Evolutionary conservation across 805 yeast species (phyloP).

Genomic region (Yamadazyma endophytica): DNA sequence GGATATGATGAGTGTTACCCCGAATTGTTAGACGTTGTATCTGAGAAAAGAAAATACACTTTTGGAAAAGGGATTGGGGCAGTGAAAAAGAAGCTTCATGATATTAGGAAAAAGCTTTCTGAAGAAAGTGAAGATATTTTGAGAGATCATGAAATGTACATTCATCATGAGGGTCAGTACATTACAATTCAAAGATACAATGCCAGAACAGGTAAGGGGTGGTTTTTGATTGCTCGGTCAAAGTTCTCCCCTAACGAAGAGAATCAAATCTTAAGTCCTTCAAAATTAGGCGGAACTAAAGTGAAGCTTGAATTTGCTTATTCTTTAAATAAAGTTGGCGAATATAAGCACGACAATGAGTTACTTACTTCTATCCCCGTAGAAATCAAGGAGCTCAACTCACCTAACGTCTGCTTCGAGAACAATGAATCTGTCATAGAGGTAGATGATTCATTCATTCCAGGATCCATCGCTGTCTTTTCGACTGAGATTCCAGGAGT

Average conservation of each 20-base stretch:
- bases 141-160: constrained; percentile 77
- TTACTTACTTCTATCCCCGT: constrained; percentile 64
- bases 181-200: constrained; percentile 86
- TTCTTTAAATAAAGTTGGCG: constrained; percentile 51
- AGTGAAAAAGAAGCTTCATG: constrained; percentile 60
- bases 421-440: constrained; percentile 49
- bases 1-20: constrained; percentile 96
- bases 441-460: constrained; percentile 65
- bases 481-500: constrained; percentile 67
- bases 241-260: constrained; percentile 52
- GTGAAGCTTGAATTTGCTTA: constrained; percentile 58
- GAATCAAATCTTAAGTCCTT: constrained; percentile 55
- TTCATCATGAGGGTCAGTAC: constrained; percentile 90
- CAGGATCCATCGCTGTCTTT: constrained; percentile 86
- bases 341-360: constrained; percentile 33
- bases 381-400: constrained; percentile 47
- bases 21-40: constrained; percentile 70
- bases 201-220: constrained; percentile 81
- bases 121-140: constrained; percentile 51
- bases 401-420: constrained; percentile 45
- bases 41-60: constrained; percentile 63
- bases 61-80: constrained; percentile 66
- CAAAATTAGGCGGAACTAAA: constrained; percentile 54
- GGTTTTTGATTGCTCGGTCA: constrained; percentile 82
- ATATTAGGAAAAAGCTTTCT: constrained; percentile 56